phyloP scores from a whole-genome alignment of 129 eudicot genomes.

The Saussurea involucrata region DNA sequence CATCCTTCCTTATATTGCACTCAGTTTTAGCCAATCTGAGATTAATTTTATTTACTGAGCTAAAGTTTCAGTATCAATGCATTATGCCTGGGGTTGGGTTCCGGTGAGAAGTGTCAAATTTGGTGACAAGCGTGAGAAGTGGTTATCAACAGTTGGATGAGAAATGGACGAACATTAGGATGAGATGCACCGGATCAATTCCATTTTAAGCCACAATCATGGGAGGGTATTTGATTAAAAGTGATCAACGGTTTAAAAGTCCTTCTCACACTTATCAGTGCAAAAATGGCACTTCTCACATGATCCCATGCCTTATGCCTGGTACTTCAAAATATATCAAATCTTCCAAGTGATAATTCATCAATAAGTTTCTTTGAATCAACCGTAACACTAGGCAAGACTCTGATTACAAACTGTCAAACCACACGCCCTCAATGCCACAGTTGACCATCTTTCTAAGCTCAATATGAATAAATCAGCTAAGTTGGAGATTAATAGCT shows the following conservation, averaged over 20 bases:
- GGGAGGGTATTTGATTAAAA: no score
- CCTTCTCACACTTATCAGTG: no score
- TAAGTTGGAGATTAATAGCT: constrained; percentile 7
- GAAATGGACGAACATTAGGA: no score
- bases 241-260: no score
- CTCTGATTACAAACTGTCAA: not conserved
- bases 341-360: not conserved
- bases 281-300: no score
- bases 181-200: no score
- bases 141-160: no score
- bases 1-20: constrained; percentile 7
- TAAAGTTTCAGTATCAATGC: not conserved
- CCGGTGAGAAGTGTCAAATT: no score
- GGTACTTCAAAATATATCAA: not conserved
- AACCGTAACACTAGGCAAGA: constrained; percentile 1
- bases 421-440: not conserved
- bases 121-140: no score
- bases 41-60: not conserved
- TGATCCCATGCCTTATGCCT: not conserved
- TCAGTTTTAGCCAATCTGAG: constrained; percentile 9
- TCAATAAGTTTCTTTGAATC: not conserved
- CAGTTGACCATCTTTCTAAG: constrained; percentile 2
- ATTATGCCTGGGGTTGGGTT: not conserved
- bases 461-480: not conserved
- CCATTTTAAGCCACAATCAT: no score